A percentile compares a stretch with the other conserved stretches of the same genome.
phyloP scores from a whole-genome alignment of 2,329 filamentous ascomycete species.

The Pseudogymnoascus sp. region DNA sequence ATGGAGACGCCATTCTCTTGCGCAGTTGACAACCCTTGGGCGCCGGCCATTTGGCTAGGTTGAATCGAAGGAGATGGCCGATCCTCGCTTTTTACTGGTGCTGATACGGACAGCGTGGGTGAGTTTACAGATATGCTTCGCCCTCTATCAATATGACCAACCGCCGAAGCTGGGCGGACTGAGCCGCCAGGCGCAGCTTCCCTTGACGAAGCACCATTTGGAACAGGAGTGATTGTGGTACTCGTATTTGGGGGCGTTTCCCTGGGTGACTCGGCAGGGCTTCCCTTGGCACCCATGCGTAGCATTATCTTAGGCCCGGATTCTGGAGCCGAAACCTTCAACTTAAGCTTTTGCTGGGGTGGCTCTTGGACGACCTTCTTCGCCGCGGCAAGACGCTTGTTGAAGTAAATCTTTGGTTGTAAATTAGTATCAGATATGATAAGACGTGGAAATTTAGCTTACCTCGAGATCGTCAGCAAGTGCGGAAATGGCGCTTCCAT shows the following conservation, averaged over 20 bases:
- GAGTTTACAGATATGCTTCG: constrained; percentile 26
- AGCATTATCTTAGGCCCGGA: constrained; percentile 60
- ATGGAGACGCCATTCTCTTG: constrained; percentile 18
- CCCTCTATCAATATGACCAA: constrained; percentile 25
- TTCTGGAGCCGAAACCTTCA: constrained; percentile 53
- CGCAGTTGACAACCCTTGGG: neutral
- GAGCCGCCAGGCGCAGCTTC: neutral
- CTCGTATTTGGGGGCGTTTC: constrained; percentile 31
- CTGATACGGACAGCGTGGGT: constrained; percentile 23
- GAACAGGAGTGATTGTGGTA: constrained; percentile 18
- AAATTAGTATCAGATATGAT: constrained; percentile 13
- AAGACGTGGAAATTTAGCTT: constrained; percentile 22
- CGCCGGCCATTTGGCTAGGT: neutral
- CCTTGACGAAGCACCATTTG: neutral
- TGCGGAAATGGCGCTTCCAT: constrained; percentile 75
- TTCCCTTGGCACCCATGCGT: constrained; percentile 55
- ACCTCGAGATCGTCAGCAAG: constrained; percentile 76
- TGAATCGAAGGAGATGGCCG: constrained; percentile 24
- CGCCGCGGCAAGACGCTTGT: constrained; percentile 60
- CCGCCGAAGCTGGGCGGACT: constrained; percentile 16
- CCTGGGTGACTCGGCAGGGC: constrained; percentile 41
- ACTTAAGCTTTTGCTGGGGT: constrained; percentile 67
- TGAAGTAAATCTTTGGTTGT: constrained; percentile 54
- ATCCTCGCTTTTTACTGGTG: constrained; percentile 33
- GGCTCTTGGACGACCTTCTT: constrained; percentile 66